Evolutionary conservation across 345 rosid species (phyloP).

Genomic region (Eucalyptus dawsonii): DNA sequence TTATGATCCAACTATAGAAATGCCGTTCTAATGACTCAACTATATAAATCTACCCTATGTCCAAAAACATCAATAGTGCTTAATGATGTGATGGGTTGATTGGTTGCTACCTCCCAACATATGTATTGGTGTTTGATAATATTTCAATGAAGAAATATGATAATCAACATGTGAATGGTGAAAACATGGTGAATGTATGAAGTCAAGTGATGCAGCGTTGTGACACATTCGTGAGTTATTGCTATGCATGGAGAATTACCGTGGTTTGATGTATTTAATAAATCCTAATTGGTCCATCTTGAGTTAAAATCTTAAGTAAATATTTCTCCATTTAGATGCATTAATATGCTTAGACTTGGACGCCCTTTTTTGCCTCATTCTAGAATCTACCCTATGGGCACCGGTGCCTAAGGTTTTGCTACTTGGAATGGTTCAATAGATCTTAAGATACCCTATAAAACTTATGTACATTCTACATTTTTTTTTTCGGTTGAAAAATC

Average conservation of each 20-base stretch:
- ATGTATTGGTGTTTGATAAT: neutral
- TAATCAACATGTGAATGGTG: neutral
- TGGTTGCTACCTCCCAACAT: neutral
- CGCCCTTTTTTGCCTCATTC: neutral
- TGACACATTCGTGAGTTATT: neutral
- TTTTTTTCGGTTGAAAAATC: too few species aligned
- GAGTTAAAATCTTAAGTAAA: neutral
- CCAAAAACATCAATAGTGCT: neutral
- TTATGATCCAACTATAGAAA: neutral
- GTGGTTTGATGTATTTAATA: neutral
- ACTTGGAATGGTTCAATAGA: neutral
- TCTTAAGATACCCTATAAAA: neutral
- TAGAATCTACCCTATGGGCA: neutral
- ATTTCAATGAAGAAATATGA: neutral
- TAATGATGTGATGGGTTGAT: neutral
- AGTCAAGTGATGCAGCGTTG: rapidly evolving
- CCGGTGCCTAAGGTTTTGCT: neutral
- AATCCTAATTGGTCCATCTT: neutral
- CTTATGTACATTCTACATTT: neutral
- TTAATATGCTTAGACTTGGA: neutral
- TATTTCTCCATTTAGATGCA: neutral
- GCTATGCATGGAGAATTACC: neutral
- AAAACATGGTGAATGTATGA: neutral
- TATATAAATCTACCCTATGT: neutral
- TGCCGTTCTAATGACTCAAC: neutral